Evolutionary conservation across 163 green algal species (phyloP).

Genomic region (Trebouxiophyceae sp.): DNA sequence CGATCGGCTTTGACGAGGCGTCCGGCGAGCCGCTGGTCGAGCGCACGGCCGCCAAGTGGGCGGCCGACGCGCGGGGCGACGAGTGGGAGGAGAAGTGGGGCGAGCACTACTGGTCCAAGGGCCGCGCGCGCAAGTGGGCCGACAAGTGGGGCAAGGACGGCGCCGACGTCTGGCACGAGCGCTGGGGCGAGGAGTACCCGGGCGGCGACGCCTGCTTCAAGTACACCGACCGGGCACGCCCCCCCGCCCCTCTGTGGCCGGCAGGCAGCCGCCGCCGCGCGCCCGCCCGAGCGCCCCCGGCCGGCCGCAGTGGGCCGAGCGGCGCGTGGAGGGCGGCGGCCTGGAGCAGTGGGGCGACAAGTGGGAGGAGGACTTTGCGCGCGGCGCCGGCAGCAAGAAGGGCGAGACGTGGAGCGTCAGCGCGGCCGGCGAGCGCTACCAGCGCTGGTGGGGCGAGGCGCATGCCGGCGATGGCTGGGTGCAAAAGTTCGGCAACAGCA

Average conservation of each 20-base stretch:
- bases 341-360: slow-evolving; percentile 86
- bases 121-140: slow-evolving; percentile 72
- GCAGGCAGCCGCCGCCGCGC: no score
- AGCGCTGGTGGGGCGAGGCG: slow-evolving; percentile 77
- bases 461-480: slow-evolving; percentile 67
- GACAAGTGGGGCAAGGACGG: slow-evolving; percentile 91
- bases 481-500: slow-evolving; percentile 74
- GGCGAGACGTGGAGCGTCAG: slow-evolving; percentile 57
- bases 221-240: slow-evolving; percentile 69
- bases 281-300: no score
- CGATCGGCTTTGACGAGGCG: slow-evolving; percentile 39
- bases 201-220: slow-evolving; percentile 67
- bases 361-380: slow-evolving; percentile 81
- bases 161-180: slow-evolving; percentile 83
- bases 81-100: slow-evolving; percentile 96
- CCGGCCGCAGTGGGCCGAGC: slow-evolving; percentile 60
- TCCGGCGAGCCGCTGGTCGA: slow-evolving; percentile 73
- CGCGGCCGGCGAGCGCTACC: slow-evolving; percentile 42
- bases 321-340: slow-evolving; percentile 28
- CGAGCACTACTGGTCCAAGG: slow-evolving; percentile 67
- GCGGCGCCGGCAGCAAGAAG: slow-evolving; percentile 64
- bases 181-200: slow-evolving; percentile 89
- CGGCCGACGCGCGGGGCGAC: slow-evolving; percentile 35
- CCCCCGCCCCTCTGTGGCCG: no score
- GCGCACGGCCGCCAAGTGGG: slow-evolving; percentile 78